Evolutionary conservation across 805 yeast genomes (phyloP).

Genomic region (Sungouiozyma intestinalis): DNA sequence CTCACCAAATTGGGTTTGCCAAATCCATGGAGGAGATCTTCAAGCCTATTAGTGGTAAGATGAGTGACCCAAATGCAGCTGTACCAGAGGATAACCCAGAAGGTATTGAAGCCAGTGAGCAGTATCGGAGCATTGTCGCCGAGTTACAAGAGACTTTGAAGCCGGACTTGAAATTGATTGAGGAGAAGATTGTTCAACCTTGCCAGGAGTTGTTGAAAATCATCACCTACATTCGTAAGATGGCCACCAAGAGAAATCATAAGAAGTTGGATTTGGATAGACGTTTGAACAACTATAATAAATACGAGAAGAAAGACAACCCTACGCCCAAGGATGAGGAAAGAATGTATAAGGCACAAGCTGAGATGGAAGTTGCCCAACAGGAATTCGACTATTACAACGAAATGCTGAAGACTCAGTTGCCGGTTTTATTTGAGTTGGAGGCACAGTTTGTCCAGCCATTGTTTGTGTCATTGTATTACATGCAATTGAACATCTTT

Average conservation of each 20-base stretch:
- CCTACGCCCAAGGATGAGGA: conserved; percentile 85
- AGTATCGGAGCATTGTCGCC: conserved; percentile 75
- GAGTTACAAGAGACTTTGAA: conserved; percentile 77
- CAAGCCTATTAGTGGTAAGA: conserved; percentile 88
- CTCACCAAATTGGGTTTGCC: conserved; percentile 90
- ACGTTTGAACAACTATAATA: conserved; percentile 56
- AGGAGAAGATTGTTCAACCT: conserved; percentile 79
- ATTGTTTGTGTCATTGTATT: conserved; percentile 85
- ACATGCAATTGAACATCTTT: conserved; percentile 95
- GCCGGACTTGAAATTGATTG: conserved; percentile 90
- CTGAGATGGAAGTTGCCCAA: conserved; percentile 79
- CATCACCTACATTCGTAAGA: conserved; percentile 74
- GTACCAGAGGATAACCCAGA: conserved; percentile 93
- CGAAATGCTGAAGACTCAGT: conserved; percentile 82
- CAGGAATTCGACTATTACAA: conserved; percentile 95
- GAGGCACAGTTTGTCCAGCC: conserved; percentile 92
- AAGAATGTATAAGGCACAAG: conserved; percentile 77
- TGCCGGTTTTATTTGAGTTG: conserved; percentile 77
- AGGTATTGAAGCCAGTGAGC: conserved; percentile 90
- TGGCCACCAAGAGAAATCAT: conserved; percentile 92
- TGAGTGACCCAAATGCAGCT: conserved; percentile 79
- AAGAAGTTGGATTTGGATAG: conserved; percentile 92
- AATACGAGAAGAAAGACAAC: conserved; percentile 74
- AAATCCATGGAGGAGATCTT: conserved; percentile 91
- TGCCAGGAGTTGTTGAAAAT: conserved; percentile 83